These are phyloP conservation scores for Tolypocladium ophioglossoides DNA, from an alignment of 2,329 filamentous ascomycete genomes.

Conservation along the genomic window DNA sequence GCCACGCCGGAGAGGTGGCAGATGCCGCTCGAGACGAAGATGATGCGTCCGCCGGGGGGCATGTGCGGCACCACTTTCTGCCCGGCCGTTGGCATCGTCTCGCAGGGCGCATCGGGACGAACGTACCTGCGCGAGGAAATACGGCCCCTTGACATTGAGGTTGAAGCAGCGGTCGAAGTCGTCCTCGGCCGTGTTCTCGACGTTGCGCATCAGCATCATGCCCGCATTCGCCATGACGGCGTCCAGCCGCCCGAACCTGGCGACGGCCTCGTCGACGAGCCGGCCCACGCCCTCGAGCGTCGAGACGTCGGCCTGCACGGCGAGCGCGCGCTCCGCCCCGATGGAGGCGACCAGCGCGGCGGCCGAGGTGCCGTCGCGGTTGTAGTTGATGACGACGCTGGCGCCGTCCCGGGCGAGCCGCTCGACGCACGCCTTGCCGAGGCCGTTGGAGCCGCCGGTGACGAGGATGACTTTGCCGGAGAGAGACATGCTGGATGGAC, in stretches of 20 bases:
- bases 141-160: slow-evolving; percentile 47
- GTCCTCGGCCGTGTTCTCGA: slow-evolving; percentile 37
- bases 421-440: slow-evolving; percentile 46
- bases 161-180: slow-evolving; percentile 38
- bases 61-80: no score
- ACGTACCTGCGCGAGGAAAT: slow-evolving; percentile 36
- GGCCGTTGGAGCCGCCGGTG: slow-evolving; percentile 47
- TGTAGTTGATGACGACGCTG: slow-evolving; percentile 49
- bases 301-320: slow-evolving; percentile 45
- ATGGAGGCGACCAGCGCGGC: slow-evolving; percentile 34
- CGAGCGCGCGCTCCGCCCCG: slow-evolving; percentile 34
- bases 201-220: slow-evolving; percentile 34
- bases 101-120: not conserved
- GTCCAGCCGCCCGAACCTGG: slow-evolving; percentile 45
- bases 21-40: slow-evolving; percentile 38
- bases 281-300: slow-evolving; percentile 32
- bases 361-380: slow-evolving; percentile 31
- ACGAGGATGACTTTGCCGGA: slow-evolving; percentile 34
- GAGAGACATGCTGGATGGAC: slow-evolving; percentile 15
- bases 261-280: slow-evolving; percentile 37
- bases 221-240: slow-evolving; percentile 48
- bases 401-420: slow-evolving; percentile 45
- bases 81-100: no score
- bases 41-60: slow-evolving; percentile 29
- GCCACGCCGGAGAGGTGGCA: slow-evolving; percentile 25